Evolutionary conservation across 2,329 filamentous ascomycete genomes (phyloP), one percentile per base, ranked within the genome.

Genomic region (Chaetomiaceae sp.): DNA sequence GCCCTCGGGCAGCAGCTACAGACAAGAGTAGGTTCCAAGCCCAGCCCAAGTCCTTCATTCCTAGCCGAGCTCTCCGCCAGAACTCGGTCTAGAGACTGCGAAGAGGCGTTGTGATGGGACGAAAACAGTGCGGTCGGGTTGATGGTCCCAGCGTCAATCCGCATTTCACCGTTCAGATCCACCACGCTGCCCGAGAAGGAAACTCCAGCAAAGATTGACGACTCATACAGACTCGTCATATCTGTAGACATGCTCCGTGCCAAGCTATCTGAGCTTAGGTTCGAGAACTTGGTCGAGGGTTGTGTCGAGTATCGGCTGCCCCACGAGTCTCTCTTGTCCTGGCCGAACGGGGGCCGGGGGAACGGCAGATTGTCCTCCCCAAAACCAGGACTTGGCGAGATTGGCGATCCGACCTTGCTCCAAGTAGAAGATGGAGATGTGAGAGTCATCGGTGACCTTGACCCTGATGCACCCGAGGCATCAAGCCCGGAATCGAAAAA

Each of bases 401-500:
- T 32, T 1, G 53, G 44, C 2, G 57, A 57, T 2, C 40, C 32
- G 7, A 55, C 25, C 21, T 49, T 53, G n/a, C 42, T 44, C 1
- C 43, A 45, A 25, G 32, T 34, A 0, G 51, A 54, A 10, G 54
- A 53, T 6, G 57, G 52, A 3, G 50, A 38, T n/a, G 23, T 43
- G 5, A 54, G 14, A 2, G 32, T 3, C 21, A 48, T 38, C 3
- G 51, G 51, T 1, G 43, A 56, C 44, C 40, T 54, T 5, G 27
- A 30, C 10, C 30, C 57, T 25, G 9, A 34, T 16, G 10, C 43
- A 21, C 20, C 54, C 4, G 42, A 37, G 11, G 27, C 13, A 13
- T 51, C 42, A 8, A 36, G 30, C 3, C 40, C 49, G 4, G 48
- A 48, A 8, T 65, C 64, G 40, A 64, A 66, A 42, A 67, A 67